Evolutionary conservation across 306 rosid genomes (phyloP).

Genomic region (Trifolium pratense): DNA sequence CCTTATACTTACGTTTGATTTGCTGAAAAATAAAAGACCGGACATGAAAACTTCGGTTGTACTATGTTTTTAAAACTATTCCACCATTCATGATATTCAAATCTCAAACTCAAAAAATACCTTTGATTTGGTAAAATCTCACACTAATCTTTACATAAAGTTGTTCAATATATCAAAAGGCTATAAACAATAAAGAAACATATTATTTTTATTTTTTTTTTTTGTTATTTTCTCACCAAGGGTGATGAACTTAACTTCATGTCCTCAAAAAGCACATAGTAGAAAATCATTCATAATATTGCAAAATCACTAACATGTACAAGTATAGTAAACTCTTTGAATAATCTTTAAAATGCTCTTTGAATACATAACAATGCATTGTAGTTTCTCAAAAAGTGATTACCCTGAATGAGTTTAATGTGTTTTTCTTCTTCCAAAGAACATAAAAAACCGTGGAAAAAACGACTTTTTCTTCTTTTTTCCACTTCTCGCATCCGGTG

Average conservation of each 20-base stretch:
- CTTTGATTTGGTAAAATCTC: constrained; percentile 23
- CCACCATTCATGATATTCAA: constrained; percentile 6
- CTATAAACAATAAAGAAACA: constrained; percentile 49
- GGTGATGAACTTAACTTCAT: constrained; percentile 37
- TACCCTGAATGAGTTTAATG: constrained; percentile 49
- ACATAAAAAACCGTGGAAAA: constrained; percentile 86
- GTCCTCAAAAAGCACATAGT: constrained; percentile 45
- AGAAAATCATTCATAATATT: constrained; percentile 40
- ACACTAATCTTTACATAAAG: constrained; percentile 46
- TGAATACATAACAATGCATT: constrained; percentile 42
- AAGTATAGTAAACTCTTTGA: constrained; percentile 33
- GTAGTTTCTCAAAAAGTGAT: constrained; percentile 36
- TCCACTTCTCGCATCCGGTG: constrained; percentile 57
- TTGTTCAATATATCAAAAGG: constrained; percentile 44
- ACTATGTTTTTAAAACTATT: no score
- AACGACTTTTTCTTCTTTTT: constrained; percentile 86
- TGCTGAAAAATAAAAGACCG: no score
- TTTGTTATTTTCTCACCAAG: constrained; percentile 45
- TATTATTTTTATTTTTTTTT: constrained; percentile 28
- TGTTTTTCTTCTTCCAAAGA: constrained; percentile 72
- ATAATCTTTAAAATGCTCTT: constrained; percentile 5
- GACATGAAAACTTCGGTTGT: neutral
- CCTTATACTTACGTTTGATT: no score
- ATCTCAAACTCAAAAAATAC: constrained; percentile 16
- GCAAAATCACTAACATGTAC: constrained; percentile 51